Base-by-base conservation (phyloP, 2,329 filamentous ascomycete species). In the Biscogniauxia sp. region DNA sequence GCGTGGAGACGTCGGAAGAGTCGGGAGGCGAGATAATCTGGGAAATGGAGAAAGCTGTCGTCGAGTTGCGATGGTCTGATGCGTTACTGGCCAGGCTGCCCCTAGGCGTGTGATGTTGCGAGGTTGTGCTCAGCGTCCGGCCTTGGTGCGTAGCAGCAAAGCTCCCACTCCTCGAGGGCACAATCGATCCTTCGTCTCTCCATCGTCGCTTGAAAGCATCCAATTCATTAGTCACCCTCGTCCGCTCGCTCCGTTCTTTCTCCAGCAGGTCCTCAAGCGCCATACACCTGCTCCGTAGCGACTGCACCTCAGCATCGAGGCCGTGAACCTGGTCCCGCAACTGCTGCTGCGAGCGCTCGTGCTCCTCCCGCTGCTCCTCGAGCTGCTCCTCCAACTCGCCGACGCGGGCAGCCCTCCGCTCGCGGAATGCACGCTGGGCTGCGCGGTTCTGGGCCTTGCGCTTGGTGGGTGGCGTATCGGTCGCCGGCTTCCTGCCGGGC, bases 361-460 rank as follows among this genome's bases (percentile, higher is more conserved):
- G 78, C 17, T 79, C 79, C 50, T 84, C 82, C 68, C 83, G 85
- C 53, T 85, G 79, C 61, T 87, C 82, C 3, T 88, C 85, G 6
- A 90, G 77, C 70, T 88, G 84, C 67, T 88, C 85, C 73, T 91
- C 87, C 32, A 90, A 77, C 72, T 89, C 93, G 49, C 90, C 88
- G 6, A 97, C 91, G 49, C 92, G 90, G 23, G 92, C 91, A 1
- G 92, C 92, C 64, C 94, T 86, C 60, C 94, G 84, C 77, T 97
- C 93, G 37, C 94, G 85, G 76, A 98, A 98, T 1, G 91, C 92
- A 61, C 94, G 83, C 78, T 98, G 94, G 2, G 94, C 94, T 53
- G 92, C 91, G 62, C 95, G 86, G 75, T 98, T 98, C 78, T 98
- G 95, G 1, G 92, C 91, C 80, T 97, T 96, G 66, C 95, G 87